Conservation (phyloP, 805 yeast genomes). For the Groenewaldozyma salmanticensis region DNA sequence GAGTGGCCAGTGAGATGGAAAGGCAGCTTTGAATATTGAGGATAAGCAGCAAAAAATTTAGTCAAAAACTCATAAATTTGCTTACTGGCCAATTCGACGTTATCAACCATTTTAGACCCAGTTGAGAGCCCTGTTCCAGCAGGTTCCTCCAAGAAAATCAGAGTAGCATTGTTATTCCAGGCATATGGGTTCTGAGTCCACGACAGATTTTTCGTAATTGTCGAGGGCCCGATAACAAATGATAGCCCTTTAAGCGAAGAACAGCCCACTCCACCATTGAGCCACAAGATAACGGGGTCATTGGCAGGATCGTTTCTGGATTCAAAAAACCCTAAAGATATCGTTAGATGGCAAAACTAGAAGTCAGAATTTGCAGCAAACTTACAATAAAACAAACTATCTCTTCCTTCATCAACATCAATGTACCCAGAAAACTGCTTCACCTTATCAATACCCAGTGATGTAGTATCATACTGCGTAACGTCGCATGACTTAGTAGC, state of each 20-base stretch:
- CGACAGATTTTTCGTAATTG: slow-evolving; percentile 51
- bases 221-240: slow-evolving; percentile 86
- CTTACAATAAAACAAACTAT: slow-evolving; percentile 49
- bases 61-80: slow-evolving; percentile 81
- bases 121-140: slow-evolving; percentile 88
- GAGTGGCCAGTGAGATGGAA: slow-evolving; percentile 92
- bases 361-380: not conserved
- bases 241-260: slow-evolving; percentile 83
- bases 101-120: slow-evolving; percentile 51
- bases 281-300: slow-evolving; percentile 85
- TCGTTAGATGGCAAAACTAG: slow-evolving; percentile 33
- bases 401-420: slow-evolving; percentile 47
- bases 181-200: slow-evolving; percentile 76
- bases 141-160: slow-evolving; percentile 89
- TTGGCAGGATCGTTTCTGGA: slow-evolving; percentile 77
- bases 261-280: slow-evolving; percentile 96
- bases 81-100: slow-evolving; percentile 71
- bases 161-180: slow-evolving; percentile 87
- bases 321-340: slow-evolving; percentile 72
- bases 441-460: slow-evolving; percentile 29
- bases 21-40: slow-evolving; percentile 45
- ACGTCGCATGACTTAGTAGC: not conserved
- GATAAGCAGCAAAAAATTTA: slow-evolving; percentile 75
- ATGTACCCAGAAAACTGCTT: slow-evolving; percentile 74
- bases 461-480: slow-evolving; percentile 2